Evolutionary conservation across 169 alveolate genomes (phyloP), one percentile per base, ranked within the genome.

Genomic region (Condylostoma magnum): DNA sequence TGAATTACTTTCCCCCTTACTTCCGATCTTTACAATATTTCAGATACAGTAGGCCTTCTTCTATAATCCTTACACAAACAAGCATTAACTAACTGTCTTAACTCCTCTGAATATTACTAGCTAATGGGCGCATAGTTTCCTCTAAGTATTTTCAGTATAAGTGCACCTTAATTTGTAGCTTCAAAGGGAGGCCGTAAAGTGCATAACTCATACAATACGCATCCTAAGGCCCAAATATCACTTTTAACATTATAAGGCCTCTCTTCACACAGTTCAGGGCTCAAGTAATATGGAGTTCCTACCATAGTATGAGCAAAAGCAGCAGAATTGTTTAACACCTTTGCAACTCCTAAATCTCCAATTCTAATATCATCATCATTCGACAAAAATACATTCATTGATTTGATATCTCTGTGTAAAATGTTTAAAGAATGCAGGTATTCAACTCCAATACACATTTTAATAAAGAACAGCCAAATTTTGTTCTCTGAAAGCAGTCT

Each of bases 261-360:
- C 37, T 97, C 99, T 88, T 96, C 95, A 71, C 99, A 97, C 56
- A 98, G 91, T 90, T 99, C 99, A 0, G 99, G 99, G 27, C 99
- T 95, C 81, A 98, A 85, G 89, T 98, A 99, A 91, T 96, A 99
- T 0, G 99, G 99, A 10, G 99, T 99, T 52, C 99, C 99, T 83
- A 36, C 50, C 89, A 84, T 86, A 20, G 98, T 90, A 51, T 76
- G 68, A 6, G 95, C 96, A 50, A 85, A 87, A 70, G 89, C 95
- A 70, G 82, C 58, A 6, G 93, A 90, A 41, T 76, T 57, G 48
- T 70, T 77, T 37, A 92, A 77, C 0, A 87, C 93, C 72, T 91
- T 85, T 6, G 96, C 91, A 28, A 94, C 91, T 5, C 96, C 95
- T 65, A 94, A 90, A 71, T 94, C 96, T 4, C 98, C 98, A 18